Conservation (phyloP, 2,329 filamentous ascomycete genomes). For the Bipolaris bicolor region DNA sequence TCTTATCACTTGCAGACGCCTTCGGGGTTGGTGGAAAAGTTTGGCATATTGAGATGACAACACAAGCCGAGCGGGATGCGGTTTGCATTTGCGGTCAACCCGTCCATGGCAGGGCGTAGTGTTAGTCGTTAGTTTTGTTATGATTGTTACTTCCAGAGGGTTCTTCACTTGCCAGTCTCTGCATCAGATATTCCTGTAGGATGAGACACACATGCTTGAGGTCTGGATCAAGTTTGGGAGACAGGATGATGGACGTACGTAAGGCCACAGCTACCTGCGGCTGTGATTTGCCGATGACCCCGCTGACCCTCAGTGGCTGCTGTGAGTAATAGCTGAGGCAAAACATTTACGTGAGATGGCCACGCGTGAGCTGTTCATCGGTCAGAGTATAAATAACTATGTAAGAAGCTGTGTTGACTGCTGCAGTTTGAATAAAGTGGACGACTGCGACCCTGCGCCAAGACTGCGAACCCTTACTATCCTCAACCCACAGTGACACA, state of each 20-base stretch:
- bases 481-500: background rate
- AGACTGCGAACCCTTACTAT: background rate
- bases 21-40: background rate
- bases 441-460: background rate
- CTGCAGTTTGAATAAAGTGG: background rate
- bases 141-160: background rate
- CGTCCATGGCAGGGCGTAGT: too few relatives aligned
- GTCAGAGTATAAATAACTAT: background rate
- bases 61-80: background rate
- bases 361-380: background rate
- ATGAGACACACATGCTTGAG: background rate
- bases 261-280: constrained; percentile 1
- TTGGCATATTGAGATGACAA: background rate
- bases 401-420: background rate
- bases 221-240: constrained; percentile 3
- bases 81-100: background rate
- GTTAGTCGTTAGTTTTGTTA: too few relatives aligned
- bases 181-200: background rate
- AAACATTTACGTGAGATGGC: background rate
- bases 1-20: constrained; percentile 4
- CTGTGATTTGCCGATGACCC: constrained; percentile 11
- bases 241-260: constrained; percentile 6
- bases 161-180: background rate
- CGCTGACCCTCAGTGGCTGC: background rate
- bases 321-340: constrained; percentile 3